Evolutionary conservation across 2,329 filamentous ascomycete species (phyloP).

Genomic region (Ceratocystis harringtonii): DNA sequence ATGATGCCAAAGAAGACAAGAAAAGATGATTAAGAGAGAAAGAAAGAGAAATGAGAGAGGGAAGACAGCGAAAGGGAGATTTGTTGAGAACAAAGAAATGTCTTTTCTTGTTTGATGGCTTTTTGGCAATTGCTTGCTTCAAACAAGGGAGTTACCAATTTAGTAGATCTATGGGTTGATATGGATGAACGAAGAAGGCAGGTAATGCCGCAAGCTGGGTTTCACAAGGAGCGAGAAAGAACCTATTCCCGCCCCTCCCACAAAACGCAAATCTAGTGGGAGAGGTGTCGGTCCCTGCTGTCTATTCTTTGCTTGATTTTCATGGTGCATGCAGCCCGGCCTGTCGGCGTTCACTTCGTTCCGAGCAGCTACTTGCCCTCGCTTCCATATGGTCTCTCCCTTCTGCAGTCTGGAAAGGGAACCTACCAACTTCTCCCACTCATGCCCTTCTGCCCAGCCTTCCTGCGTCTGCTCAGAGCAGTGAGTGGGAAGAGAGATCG

Average conservation of each 20-base stretch:
- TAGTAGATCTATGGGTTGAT: background rate
- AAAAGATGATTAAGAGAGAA: too few species aligned
- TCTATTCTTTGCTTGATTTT: background rate
- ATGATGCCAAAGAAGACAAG: too few species aligned
- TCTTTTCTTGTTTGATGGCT: background rate
- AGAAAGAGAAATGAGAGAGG: too few species aligned
- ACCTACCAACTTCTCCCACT: background rate
- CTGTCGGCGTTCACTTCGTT: too few species aligned
- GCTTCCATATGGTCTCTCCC: background rate
- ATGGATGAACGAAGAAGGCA: background rate
- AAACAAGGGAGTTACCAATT: background rate
- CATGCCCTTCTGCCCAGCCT: background rate
- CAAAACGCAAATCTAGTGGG: too few species aligned
- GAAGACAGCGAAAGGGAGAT: background rate
- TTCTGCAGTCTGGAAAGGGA: background rate
- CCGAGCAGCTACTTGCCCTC: background rate
- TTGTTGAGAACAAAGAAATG: background rate
- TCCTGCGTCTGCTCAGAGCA: background rate
- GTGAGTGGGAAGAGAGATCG: background rate
- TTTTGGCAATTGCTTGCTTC: background rate
- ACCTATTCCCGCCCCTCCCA: background rate
- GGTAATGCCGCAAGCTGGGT: background rate
- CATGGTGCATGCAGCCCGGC: too few species aligned
- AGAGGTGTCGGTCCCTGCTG: background rate
- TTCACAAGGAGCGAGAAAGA: background rate